Evolutionary conservation across 495 filamentous ascomycete species (phyloP), one percentile per base, ranked within the genome.

Genomic region (Penicillium psychrofluorescens): DNA sequence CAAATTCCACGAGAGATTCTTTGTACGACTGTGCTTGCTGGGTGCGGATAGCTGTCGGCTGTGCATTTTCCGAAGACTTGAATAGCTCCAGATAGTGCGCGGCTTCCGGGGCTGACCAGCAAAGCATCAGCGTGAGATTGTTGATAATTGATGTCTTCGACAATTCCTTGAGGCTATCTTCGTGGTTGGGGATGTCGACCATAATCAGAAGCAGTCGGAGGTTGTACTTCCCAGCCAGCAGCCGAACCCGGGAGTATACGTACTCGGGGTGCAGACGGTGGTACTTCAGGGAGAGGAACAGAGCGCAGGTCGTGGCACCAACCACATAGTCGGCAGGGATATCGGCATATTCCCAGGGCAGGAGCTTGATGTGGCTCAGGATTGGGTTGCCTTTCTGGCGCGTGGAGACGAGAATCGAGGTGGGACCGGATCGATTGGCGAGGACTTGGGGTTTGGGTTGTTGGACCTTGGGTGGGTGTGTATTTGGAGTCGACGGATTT

Each of bases 261-360:
- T 99, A 99, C 64, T 97, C 92, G 1, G 92, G 92, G 62, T 99
- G 94, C 37, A 96, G 68, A 9, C 92, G 88, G 63, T 98, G 92
- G 64, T 99, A 99, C 64, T 99, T 99, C 29, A 99, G 75, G 22
- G 85, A 90, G 38, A 98, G 74, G 55, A 97, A 99, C 7, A 99
- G 72, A 1, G 86, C 90, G 50, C 91, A 96, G 12, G 91, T 91
- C 1, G 90, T 96, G 15, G 71, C 54, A 6, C 92, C 92, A 3
- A 99, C 72, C 8, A 87, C 85, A 57, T 95, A 99, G 64, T 99
- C 92, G 12, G 91, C 86, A 0, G 84, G 84, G 8, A 95, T 95
- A 59, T 96, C 90, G 34, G 86, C 86, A 59, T 95, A 99, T 64
- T 97, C 92, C 92, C 92, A 99, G 1, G 90, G 78, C n/a, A 95